Base-by-base conservation (phyloP, 805 yeast genomes). In the Candida taoyuanica region DNA sequence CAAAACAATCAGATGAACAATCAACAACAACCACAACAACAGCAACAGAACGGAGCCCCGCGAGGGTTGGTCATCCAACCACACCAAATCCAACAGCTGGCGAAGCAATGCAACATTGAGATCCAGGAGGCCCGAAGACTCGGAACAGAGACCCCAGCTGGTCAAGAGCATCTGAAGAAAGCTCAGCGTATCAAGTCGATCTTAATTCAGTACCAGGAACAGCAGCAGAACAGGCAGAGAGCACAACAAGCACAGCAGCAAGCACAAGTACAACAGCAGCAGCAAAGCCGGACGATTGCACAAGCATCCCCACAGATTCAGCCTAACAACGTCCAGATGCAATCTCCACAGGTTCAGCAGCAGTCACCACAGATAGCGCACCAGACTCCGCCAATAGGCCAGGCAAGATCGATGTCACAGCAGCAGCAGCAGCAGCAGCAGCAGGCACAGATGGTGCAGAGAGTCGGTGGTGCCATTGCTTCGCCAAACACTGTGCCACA, bases 131-230 rank as follows among this genome's bases (percentile, higher is more conserved):
- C 87, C 2, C 76, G 74, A 49, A 71, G 71, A 14, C 71, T 80
- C 1, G 85, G 86, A 3, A 67, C 68, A 24, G 74, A 71, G 18
- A 70, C 80, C 0, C 77, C 73, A 0, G 76, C 68, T 41, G 87
- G 86, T 15, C 73, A 74, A 48, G 79, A 76, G 44, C 81, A 81
- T 49, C 60, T 75, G 48, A 68, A 67, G 43, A 76, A 74, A 44
- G 87, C 86, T 3, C 78, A 81, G 31, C 72, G 71, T 38, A 76
- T 82, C 46, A 80, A 76, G 55, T 74, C 73, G 31, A 66, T 81
- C 24, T 65, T 82, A 52, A 63, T 78, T 35, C 74, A 72, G 39
- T 76, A 73, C 50, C 74, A 71, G 43, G 67, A 66, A 9, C 76
- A 74, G 45, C 68, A 71, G 50, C 50, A 63, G 48, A 44, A 52